Conservation (phyloP, 1,284 basidiomycete species). For the Ceratobasidium sp. region DNA sequence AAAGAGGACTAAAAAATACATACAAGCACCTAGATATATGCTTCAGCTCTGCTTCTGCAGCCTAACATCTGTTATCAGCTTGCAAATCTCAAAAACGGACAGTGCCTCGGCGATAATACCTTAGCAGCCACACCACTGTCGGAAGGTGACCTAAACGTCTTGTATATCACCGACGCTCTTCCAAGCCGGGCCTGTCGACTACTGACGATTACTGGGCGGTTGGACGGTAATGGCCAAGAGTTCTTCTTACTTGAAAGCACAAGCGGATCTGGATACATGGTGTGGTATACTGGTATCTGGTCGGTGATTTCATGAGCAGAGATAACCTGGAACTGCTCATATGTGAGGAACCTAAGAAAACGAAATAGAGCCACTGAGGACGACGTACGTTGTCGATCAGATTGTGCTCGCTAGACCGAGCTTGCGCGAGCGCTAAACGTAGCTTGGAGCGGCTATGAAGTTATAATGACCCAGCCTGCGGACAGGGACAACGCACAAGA, state of each 20-base stretch:
- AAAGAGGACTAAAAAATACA: neutral
- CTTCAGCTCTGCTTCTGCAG: neutral
- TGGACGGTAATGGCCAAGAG: neutral
- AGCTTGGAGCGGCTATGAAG: neutral
- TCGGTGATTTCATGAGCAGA: no score
- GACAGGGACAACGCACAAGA: no score
- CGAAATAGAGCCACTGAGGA: no score
- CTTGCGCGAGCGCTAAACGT: neutral
- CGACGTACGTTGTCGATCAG: no score
- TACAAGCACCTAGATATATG: neutral
- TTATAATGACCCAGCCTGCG: neutral
- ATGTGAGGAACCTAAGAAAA: no score
- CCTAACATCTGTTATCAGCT: neutral
- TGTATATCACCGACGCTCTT: neutral
- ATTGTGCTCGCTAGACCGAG: neutral
- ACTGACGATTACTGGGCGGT: neutral
- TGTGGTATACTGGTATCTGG: no score
- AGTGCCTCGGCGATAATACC: neutral
- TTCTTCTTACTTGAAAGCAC: neutral
- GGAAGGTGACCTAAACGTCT: neutral
- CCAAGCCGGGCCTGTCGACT: neutral
- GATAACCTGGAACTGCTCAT: no score
- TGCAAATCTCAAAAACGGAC: no score
- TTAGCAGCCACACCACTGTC: neutral
- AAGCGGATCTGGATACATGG: no score